A percentile compares a stretch with the other conserved stretches of the same genome.
Evolutionary conservation across 73 alveolate genomes (phyloP).

Genomic region (Blepharisma japonicum): DNA sequence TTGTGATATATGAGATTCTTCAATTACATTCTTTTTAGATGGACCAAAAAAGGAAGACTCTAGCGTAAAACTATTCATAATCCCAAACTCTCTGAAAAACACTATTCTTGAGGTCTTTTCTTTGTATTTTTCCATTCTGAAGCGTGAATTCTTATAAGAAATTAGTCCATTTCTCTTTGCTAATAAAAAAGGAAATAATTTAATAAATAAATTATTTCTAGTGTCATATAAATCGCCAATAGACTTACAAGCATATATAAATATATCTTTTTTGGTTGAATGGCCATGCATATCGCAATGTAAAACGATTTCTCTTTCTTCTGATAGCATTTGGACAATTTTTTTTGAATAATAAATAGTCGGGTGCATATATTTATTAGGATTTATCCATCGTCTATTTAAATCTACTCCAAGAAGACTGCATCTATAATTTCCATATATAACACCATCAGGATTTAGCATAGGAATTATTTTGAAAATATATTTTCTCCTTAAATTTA

Average conservation of each 20-base stretch:
- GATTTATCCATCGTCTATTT: conserved; percentile 97
- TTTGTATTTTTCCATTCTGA: conserved; percentile 81
- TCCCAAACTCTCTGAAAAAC: conserved; percentile 81
- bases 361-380: conserved; percentile 93
- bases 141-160: conserved; percentile 82
- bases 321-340: conserved; percentile 91
- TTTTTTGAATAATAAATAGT: conserved; percentile 86
- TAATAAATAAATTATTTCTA: conserved; percentile 52
- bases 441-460: conserved; percentile 99
- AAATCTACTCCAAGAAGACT: conserved; percentile 98
- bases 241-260: conserved; percentile 23
- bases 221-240: not conserved
- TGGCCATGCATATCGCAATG: conserved; percentile 99
- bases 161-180: conserved; percentile 78
- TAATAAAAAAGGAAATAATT: conserved; percentile 80
- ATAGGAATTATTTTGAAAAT: conserved; percentile 93
- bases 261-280: conserved; percentile 74
- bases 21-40: not conserved
- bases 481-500: conserved; percentile 80
- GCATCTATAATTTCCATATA: conserved; percentile 89
- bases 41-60: conserved; percentile 97
- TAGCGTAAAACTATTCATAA: conserved; percentile 79
- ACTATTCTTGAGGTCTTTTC: conserved; percentile 93
- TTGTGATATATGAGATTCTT: not conserved
- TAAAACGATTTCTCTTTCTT: conserved; percentile 92